Evolutionary conservation across 768 basidiomycete species (phyloP), one percentile per base, ranked within the genome.

Genomic region (Tulasnella sp.): DNA sequence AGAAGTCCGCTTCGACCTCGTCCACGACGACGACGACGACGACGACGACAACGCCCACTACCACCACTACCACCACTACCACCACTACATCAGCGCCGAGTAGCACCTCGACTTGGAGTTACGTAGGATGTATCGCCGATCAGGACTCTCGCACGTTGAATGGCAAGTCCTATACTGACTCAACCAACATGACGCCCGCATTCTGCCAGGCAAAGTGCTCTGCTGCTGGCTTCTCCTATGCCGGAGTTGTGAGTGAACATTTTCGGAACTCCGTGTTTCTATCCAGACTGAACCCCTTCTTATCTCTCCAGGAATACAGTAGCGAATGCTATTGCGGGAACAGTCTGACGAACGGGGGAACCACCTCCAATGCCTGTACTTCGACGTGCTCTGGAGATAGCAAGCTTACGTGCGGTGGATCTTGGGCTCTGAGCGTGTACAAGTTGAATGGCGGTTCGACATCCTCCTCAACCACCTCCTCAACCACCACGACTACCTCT

Each of bases 91-190:
- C 37, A 64, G 63, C 19, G 37, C 63, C 37, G 17, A 17, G 14
- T n/a, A 22, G 19, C 44, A 14, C 68, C 41, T 16, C 65, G 9
- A 35, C 41, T 2, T 41, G 22, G 42, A 69, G 40, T n/a, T 35
- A 19, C 68, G 17, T 69, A 16, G 68, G 68, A 8, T 69, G 68
- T 29, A 41, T 41, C 52, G 68, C 68, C 29, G 68, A 69, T 42
- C 42, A 44, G 22, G 19, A 1, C 22, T 26, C 68, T 12, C 68
- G 68, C 22, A 44, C 52, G 1, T 41, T 69, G 5, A 29, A 32
- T 34, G 68, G 52, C 52, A 1, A 11, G 42, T 35, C 29, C 3
- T 69, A 44, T 32, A 52, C 2, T 29, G 36, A 59, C 68, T 12
- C 41, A 12, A 44, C 68, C 35, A 47, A 19, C 4, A 44, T 69